Percentiles rank a stretch among this genome's conserved stretches.
Conservation (phyloP, 83 land plant species). For the Picea mariana region DNA sequence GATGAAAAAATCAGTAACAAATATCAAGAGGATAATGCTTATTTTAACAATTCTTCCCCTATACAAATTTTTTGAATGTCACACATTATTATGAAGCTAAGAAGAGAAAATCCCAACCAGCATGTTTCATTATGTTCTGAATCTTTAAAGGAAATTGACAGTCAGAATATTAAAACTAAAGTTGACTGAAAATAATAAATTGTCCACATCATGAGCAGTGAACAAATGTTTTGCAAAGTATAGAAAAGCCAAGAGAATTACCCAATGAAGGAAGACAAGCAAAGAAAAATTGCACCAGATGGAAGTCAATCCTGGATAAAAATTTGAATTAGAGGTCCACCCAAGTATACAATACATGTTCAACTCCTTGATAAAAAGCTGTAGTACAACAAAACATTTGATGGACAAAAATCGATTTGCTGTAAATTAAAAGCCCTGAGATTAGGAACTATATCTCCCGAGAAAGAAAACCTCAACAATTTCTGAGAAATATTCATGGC, state of each 20-base stretch:
- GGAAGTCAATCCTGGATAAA: slow-evolving; percentile 54
- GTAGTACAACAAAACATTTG: no score
- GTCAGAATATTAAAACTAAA: background rate
- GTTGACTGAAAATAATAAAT: background rate
- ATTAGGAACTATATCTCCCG: no score
- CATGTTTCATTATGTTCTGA: background rate
- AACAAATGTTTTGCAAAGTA: background rate
- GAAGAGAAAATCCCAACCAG: background rate
- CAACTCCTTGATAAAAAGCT: background rate
- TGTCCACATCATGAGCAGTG: background rate
- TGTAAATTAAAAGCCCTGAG: no score
- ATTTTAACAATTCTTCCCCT: background rate
- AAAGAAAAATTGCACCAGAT: slow-evolving; percentile 62
- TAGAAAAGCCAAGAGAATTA: slow-evolving; percentile 13
- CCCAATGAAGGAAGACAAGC: slow-evolving; percentile 60
- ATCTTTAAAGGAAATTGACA: background rate
- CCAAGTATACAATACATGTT: background rate
- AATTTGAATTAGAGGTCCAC: slow-evolving; percentile 3
- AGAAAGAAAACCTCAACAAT: no score
- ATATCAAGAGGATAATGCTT: background rate
- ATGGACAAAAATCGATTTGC: no score
- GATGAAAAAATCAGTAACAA: background rate
- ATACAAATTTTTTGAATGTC: background rate
- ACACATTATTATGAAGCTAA: background rate
- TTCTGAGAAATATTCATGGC: no score